Evolutionary conservation across 345 rosid genomes (phyloP).

Genomic region (Brassica carinata): DNA sequence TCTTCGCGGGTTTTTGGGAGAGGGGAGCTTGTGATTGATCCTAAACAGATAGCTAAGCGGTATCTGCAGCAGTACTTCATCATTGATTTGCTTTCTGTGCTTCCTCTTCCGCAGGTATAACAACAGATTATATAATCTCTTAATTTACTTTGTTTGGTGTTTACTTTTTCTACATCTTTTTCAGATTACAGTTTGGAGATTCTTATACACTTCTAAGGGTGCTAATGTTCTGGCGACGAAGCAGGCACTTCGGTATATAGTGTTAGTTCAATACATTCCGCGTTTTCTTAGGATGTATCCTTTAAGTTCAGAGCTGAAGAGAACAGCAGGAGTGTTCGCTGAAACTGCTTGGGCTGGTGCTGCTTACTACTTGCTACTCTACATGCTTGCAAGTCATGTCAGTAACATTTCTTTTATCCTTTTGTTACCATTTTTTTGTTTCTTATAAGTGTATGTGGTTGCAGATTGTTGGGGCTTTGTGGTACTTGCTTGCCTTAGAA

Average conservation of each 20-base stretch:
- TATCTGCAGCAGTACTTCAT: conserved; percentile 75
- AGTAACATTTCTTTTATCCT: not conserved
- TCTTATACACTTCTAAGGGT: not conserved
- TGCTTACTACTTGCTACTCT: not conserved
- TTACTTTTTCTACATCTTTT: conserved; percentile 14
- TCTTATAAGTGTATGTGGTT: conserved; percentile 5
- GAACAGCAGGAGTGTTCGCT: not conserved
- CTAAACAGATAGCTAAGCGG: conserved; percentile 84
- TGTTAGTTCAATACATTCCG: not conserved
- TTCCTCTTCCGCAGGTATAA: conserved; percentile 92
- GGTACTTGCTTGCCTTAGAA: conserved; percentile 89
- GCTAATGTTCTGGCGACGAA: not conserved
- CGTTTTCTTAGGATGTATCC: not conserved
- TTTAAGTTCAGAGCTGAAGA: not conserved
- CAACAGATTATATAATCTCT: not conserved
- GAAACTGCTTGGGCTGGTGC: conserved; percentile 1
- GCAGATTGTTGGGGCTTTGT: conserved; percentile 94
- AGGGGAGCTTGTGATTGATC: conserved; percentile 93
- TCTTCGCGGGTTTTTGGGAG: conserved; percentile 96
- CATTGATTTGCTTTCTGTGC: conserved; percentile 79
- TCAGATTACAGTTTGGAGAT: conserved; percentile 62
- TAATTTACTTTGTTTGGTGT: not conserved
- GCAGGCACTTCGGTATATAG: not conserved
- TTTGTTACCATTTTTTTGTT: not conserved
- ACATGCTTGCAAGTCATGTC: not conserved